Evolutionary conservation across 75 land plant species (phyloP).

Genomic region (Picea sitchensis): DNA sequence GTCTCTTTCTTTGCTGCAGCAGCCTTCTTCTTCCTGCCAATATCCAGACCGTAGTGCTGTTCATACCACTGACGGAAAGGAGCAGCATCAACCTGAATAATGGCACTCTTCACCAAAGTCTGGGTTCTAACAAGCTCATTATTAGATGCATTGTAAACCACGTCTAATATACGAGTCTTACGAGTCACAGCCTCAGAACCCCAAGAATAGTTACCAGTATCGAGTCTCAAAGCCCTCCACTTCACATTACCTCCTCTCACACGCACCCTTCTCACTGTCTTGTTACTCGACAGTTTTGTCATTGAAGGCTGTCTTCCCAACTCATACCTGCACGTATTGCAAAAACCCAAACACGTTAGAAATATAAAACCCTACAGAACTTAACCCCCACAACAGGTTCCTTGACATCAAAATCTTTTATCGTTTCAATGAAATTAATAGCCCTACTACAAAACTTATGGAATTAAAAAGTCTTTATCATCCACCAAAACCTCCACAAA

Average conservation of each 20-base stretch:
- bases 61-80: slow-evolving; percentile 73
- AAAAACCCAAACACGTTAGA: background rate
- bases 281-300: slow-evolving; percentile 72
- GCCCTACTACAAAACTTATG: too few species aligned
- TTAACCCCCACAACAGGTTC: too few species aligned
- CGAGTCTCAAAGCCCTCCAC: slow-evolving; percentile 70
- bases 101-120: slow-evolving; percentile 76
- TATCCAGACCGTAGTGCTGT: slow-evolving; percentile 70
- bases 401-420: too few species aligned
- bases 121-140: slow-evolving; percentile 82
- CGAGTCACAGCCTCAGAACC: slow-evolving; percentile 81
- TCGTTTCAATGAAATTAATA: too few species aligned
- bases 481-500: too few species aligned
- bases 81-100: slow-evolving; percentile 82
- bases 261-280: slow-evolving; percentile 64
- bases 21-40: slow-evolving; percentile 78
- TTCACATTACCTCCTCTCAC: slow-evolving; percentile 78
- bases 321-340: slow-evolving; percentile 49
- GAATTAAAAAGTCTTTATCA: too few species aligned
- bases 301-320: slow-evolving; percentile 74
- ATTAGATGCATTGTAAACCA: slow-evolving; percentile 82
- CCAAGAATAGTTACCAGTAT: slow-evolving; percentile 77
- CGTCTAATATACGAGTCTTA: slow-evolving; percentile 72
- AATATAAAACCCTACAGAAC: background rate
- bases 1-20: slow-evolving; percentile 34